These are phyloP conservation scores for Calonectria leucothoes DNA, from an alignment of 2,329 filamentous ascomycete genomes.

Conservation along the genomic window DNA sequence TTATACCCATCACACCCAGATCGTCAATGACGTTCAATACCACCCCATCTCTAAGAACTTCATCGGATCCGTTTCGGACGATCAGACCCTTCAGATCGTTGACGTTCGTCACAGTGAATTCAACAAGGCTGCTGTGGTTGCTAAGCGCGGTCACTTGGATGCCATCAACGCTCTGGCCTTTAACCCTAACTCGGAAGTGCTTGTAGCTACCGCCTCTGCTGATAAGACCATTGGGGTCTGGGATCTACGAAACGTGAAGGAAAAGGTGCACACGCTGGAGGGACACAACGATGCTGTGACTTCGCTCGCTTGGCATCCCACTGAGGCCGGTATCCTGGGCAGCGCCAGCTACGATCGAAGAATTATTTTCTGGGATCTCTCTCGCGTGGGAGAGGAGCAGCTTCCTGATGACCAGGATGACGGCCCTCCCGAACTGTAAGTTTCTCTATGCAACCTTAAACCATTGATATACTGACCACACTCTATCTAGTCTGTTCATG, in stretches of 20 bases:
- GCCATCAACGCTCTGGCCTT: slow-evolving; percentile 97
- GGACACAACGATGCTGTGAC: slow-evolving; percentile 92
- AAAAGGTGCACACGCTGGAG: slow-evolving; percentile 90
- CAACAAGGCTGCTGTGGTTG: slow-evolving; percentile 75
- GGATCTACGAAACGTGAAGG: slow-evolving; percentile 91
- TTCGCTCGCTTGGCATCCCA: slow-evolving; percentile 93
- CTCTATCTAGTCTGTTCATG: slow-evolving; percentile 85
- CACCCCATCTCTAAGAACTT: slow-evolving; percentile 87
- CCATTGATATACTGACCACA: slow-evolving; percentile 34
- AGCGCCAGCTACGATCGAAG: slow-evolving; percentile 93
- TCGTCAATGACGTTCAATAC: slow-evolving; percentile 97
- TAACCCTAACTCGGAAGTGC: slow-evolving; percentile 89
- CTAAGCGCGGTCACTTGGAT: slow-evolving; percentile 82
- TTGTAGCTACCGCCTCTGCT: slow-evolving; percentile 92
- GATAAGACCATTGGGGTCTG: slow-evolving; percentile 96
- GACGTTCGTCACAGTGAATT: slow-evolving; percentile 80
- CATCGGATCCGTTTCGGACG: slow-evolving; percentile 94
- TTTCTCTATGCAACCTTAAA: slow-evolving; percentile 34
- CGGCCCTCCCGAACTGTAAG: slow-evolving; percentile 92
- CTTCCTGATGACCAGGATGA: slow-evolving; percentile 95
- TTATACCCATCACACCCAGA: slow-evolving; percentile 89
- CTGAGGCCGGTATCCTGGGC: slow-evolving; percentile 87
- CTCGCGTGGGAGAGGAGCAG: slow-evolving; percentile 92
- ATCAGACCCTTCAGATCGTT: slow-evolving; percentile 91
- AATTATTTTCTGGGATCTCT: slow-evolving; percentile 97